phyloP scores from a whole-genome alignment of 768 basidiomycete species.

The Nidularia pulvinata region DNA sequence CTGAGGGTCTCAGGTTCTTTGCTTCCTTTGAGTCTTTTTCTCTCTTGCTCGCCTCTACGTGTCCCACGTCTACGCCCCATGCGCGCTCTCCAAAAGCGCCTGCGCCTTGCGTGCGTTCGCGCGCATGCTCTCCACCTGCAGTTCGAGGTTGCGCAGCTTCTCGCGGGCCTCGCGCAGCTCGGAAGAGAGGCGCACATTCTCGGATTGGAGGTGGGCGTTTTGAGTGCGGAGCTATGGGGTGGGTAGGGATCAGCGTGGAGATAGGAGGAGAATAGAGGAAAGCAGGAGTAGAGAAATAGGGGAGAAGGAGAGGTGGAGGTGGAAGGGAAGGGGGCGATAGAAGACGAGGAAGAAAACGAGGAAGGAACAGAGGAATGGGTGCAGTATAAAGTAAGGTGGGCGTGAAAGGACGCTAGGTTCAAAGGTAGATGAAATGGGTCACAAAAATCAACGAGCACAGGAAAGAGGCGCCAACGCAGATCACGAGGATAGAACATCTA shows the following conservation, averaged over 20 bases:
- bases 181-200: slow-evolving; percentile 59
- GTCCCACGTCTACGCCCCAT: background rate
- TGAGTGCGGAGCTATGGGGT: too few species aligned
- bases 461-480: too few species aligned
- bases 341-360: background rate
- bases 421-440: background rate
- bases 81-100: slow-evolving; percentile 40
- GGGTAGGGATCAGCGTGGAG: background rate
- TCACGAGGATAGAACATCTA: too few species aligned
- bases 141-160: slow-evolving; percentile 81
- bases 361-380: background rate
- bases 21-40: too few species aligned
- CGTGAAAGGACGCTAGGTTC: background rate
- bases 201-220: slow-evolving; percentile 29
- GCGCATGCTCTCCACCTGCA: slow-evolving; percentile 75
- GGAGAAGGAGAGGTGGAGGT: background rate
- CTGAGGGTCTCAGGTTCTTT: too few species aligned
- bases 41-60: too few species aligned
- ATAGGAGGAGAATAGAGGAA: background rate
- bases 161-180: slow-evolving; percentile 81
- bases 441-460: too few species aligned
- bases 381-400: background rate
- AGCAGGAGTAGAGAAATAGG: background rate
- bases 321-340: background rate
- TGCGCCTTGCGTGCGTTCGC: slow-evolving; percentile 79